Conservation (phyloP, 2,329 filamentous ascomycete species). For the Rhytidhysteron rufulum region DNA sequence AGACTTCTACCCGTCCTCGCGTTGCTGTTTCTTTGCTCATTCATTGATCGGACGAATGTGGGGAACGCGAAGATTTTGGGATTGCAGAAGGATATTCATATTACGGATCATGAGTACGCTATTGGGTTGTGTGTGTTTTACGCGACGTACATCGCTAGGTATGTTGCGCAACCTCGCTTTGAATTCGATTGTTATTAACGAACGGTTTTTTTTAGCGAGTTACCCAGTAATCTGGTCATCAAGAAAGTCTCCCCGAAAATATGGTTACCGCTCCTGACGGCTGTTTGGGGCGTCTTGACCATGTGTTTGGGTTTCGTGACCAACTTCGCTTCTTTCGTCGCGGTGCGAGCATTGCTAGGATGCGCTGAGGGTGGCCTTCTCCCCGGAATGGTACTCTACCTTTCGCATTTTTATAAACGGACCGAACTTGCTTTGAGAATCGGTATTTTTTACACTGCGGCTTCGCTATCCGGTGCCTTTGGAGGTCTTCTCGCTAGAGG, state of each 20-base stretch:
- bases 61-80: slow-evolving; percentile 66
- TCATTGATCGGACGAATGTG: slow-evolving; percentile 67
- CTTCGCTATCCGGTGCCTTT: slow-evolving; percentile 62
- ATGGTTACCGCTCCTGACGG: slow-evolving; percentile 57
- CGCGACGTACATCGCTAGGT: slow-evolving; percentile 60
- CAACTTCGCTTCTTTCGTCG: slow-evolving; percentile 55
- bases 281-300: slow-evolving; percentile 57
- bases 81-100: slow-evolving; percentile 51
- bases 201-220: too few relatives aligned
- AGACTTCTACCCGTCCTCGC: slow-evolving; percentile 63
- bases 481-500: slow-evolving; percentile 61
- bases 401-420: slow-evolving; percentile 60
- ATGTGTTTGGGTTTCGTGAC: slow-evolving; percentile 55
- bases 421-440: slow-evolving; percentile 60
- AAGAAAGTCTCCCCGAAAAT: slow-evolving; percentile 59
- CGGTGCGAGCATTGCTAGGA: slow-evolving; percentile 59
- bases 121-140: slow-evolving; percentile 64
- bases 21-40: slow-evolving; percentile 62
- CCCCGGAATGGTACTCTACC: slow-evolving; percentile 65
- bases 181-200: too few relatives aligned
- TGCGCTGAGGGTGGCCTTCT: slow-evolving; percentile 62
- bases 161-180: too few relatives aligned
- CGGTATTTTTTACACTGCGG: slow-evolving; percentile 65
- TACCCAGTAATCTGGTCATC: slow-evolving; percentile 62
- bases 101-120: slow-evolving; percentile 61